Percentiles rank a stretch among this genome's conserved stretches.
These are phyloP conservation scores for Bipolaris sorokiniana DNA, from an alignment of 2,329 filamentous ascomycete genomes.

Conservation along the genomic window DNA sequence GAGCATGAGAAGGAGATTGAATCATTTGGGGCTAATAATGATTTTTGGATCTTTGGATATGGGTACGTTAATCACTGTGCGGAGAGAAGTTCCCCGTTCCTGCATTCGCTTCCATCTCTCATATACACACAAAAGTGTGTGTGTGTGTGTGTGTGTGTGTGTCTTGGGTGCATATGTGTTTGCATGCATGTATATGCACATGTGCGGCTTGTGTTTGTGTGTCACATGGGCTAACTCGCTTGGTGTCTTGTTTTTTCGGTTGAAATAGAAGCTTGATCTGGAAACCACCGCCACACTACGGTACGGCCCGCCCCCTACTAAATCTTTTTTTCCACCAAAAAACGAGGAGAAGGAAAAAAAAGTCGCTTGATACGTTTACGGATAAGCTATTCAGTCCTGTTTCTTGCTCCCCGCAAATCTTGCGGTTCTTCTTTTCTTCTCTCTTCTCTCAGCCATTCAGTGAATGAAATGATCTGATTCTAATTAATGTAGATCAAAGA, in stretches of 20 bases:
- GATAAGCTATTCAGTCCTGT: no score
- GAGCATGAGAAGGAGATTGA: slow-evolving; percentile 38
- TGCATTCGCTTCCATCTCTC: background rate
- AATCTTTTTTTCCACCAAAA: background rate
- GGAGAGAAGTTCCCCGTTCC: background rate
- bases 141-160: background rate
- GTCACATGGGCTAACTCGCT: background rate
- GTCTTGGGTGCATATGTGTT: no score
- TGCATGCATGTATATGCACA: no score
- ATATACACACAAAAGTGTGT: background rate
- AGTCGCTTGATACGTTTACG: no score
- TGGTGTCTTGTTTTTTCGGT: background rate
- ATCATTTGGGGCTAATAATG: slow-evolving; percentile 54
- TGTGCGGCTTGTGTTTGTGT: background rate
- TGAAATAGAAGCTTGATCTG: slow-evolving; percentile 83
- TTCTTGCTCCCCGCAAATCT: no score
- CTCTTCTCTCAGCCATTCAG: background rate
- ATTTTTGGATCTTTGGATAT: slow-evolving; percentile 98
- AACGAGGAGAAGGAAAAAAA: background rate
- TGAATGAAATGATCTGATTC: slow-evolving; percentile 59
- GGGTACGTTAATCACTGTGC: slow-evolving; percentile 64
- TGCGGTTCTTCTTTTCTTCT: background rate
- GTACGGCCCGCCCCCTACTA: slow-evolving; percentile 57
- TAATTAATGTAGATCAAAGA: slow-evolving; percentile 67
- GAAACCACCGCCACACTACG: slow-evolving; percentile 96